Conservation (phyloP, 768 basidiomycete genomes). For the Boletus coccyginus region DNA sequence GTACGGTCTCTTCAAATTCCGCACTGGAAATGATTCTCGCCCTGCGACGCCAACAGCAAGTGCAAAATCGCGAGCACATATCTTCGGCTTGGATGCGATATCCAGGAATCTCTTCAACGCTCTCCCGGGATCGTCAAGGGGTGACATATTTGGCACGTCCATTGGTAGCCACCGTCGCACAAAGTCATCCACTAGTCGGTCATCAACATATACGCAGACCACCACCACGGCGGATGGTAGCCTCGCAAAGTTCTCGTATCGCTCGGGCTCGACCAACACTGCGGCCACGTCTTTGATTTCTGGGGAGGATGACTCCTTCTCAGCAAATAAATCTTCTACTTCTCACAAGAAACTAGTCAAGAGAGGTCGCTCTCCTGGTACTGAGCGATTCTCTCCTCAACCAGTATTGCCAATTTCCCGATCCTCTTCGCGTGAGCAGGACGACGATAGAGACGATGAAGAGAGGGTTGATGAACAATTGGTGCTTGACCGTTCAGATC, state of each 20-base stretch:
- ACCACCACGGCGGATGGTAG: conserved; percentile 67
- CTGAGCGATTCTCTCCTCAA: conserved; percentile 35
- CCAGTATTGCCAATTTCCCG: conserved; percentile 37
- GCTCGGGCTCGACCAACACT: conserved; percentile 64
- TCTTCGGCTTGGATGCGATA: conserved; percentile 86
- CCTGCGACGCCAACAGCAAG: conserved; percentile 83
- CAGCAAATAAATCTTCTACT: conserved; percentile 42
- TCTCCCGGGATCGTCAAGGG: conserved; percentile 63
- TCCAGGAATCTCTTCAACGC: conserved; percentile 84
- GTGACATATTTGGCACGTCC: conserved; percentile 74
- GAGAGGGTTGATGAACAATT: conserved; percentile 43
- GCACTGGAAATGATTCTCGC: conserved; percentile 69
- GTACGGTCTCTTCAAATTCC: conserved; percentile 86
- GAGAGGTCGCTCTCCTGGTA: conserved; percentile 45
- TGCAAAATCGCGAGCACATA: conserved; percentile 71
- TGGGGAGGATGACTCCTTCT: conserved; percentile 59
- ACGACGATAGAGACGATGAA: conserved; percentile 38
- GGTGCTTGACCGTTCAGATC: conserved; percentile 63
- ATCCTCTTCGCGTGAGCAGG: conserved; percentile 43
- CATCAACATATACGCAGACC: conserved; percentile 70
- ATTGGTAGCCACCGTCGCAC: conserved; percentile 59
- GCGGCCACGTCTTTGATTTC: conserved; percentile 60
- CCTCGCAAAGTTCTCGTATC: conserved; percentile 67
- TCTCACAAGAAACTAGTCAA: conserved; percentile 47
- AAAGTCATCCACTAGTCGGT: conserved; percentile 69